These are phyloP conservation scores for Fusarium mangiferae DNA, from an alignment of 2,329 filamentous ascomycete genomes.

Conservation along the genomic window DNA sequence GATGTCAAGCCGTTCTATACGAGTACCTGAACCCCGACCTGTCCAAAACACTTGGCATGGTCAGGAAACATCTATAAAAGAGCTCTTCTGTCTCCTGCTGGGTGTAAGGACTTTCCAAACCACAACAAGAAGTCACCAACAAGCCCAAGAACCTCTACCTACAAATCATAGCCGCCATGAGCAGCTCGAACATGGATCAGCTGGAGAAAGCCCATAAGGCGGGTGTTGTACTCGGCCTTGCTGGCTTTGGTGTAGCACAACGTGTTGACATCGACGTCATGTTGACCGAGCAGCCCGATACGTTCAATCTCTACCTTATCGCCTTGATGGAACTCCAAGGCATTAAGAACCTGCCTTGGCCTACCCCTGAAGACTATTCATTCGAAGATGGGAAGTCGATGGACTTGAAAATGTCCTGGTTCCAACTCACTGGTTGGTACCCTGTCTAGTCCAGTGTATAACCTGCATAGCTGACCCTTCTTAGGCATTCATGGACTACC, in stretches of 20 bases:
- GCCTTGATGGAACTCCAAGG: not conserved
- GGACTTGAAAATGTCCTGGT: not conserved
- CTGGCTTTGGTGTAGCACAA: rapidly evolving
- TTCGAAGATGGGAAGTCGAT: not conserved
- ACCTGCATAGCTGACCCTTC: rapidly evolving
- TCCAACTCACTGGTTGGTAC: not conserved
- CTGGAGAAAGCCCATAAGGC: rapidly evolving
- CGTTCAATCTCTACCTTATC: not conserved
- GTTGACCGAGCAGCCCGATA: not conserved
- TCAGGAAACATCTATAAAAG: rapidly evolving
- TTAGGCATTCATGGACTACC: not conserved
- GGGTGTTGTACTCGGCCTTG: not conserved
- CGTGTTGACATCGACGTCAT: not conserved
- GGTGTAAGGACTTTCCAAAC: rapidly evolving
- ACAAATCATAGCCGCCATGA: not conserved
- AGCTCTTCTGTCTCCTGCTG: rapidly evolving
- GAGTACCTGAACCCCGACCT: rapidly evolving
- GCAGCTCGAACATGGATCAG: rapidly evolving
- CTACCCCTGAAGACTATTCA: rapidly evolving
- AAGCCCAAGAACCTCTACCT: not conserved
- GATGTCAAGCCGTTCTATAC: rapidly evolving
- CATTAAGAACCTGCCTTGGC: rapidly evolving
- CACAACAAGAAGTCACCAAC: rapidly evolving
- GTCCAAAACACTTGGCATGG: rapidly evolving
- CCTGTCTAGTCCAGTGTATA: rapidly evolving